Evolutionary conservation across 2,329 filamentous ascomycete species (phyloP).

Genomic region (Trichoderma brevicompactum): DNA sequence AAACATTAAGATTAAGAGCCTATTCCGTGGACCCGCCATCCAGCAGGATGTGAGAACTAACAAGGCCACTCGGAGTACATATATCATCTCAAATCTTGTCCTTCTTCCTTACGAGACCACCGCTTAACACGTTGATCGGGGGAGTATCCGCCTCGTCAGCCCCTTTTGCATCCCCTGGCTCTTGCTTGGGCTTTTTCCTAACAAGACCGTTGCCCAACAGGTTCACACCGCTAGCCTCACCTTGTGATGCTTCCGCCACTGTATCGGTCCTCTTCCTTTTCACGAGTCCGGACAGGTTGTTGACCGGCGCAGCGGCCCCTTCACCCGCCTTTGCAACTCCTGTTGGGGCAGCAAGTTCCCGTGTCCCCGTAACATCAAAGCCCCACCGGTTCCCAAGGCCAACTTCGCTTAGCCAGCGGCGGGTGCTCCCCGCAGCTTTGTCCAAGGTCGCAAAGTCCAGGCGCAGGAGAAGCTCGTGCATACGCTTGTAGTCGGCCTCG

Average conservation of each 20-base stretch:
- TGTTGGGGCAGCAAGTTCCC: slow-evolving; percentile 34
- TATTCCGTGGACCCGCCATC: neutral
- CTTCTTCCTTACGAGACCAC: slow-evolving; percentile 61
- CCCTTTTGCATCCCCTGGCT: slow-evolving; percentile 27
- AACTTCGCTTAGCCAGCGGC: slow-evolving; percentile 72
- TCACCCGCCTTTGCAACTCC: slow-evolving; percentile 18
- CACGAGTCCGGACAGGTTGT: slow-evolving; percentile 55
- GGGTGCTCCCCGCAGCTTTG: slow-evolving; percentile 66
- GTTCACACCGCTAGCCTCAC: slow-evolving; percentile 45
- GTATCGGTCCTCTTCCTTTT: slow-evolving; percentile 50
- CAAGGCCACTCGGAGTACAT: neutral
- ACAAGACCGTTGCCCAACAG: slow-evolving; percentile 54
- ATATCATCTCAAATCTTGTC: slow-evolving; percentile 46
- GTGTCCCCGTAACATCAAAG: slow-evolving; percentile 52
- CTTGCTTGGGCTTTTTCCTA: slow-evolving; percentile 58
- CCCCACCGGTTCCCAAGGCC: slow-evolving; percentile 60
- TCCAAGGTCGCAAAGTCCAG: slow-evolving; percentile 72
- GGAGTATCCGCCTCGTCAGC: slow-evolving; percentile 29
- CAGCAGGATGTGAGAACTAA: too few species aligned
- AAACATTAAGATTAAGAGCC: neutral
- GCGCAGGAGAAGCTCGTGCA: slow-evolving; percentile 70
- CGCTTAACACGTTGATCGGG: slow-evolving; percentile 53
- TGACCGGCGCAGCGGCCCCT: slow-evolving; percentile 39
- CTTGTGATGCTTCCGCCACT: slow-evolving; percentile 31
- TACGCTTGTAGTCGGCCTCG: slow-evolving; percentile 67